Evolutionary conservation across 2,329 filamentous ascomycete species (phyloP), one percentile per base, ranked within the genome.

Genomic region (Xylaria sp.): DNA sequence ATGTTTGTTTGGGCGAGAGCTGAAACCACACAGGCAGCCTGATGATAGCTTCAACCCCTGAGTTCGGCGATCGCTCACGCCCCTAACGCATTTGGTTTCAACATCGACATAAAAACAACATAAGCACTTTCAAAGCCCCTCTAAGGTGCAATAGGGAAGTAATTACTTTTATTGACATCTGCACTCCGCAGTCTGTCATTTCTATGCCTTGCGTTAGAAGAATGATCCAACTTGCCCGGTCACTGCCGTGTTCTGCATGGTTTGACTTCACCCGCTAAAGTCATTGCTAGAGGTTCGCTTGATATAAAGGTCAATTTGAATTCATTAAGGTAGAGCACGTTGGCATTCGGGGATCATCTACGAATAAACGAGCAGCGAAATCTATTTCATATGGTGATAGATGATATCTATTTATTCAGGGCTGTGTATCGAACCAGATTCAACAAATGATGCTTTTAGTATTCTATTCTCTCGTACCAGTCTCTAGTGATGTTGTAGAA

Each of bases 251-350:
- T 25, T 46, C 52, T 52, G 59, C 48, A 56, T 70, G 33, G 48
- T 55, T 79, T 0, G 70, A 65, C 60, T 69, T 72, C 72, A 72
- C 51, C 71, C 69, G 59, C 56, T 18, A 64, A 54, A 54, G 46
- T 66, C 23, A 13, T 58, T 62, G 13, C 51, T 61, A 65, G 62
- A 65, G 66, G 66, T 58, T 68, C 66, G 63, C 63, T 74, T 69
- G 68, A 73, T 73, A 75, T 75, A 65, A 72, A 70, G 68, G 18
- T 71, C 68, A 75, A 75, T 74, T 67, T 75, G 70, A 64, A 63
- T 75, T 75, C 72, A 75, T 75, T 75, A 75, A 73, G 65, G 59
- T 18, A 66, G 36, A 69, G 25, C 52, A 68, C 54, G 58, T 68
- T 52, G 67, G 61, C 67, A 58, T 67, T 63, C 56, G 54, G 56